These are phyloP conservation scores for Fusarium cicatricum DNA, from an alignment of 2,329 filamentous ascomycete genomes.

Conservation along the genomic window DNA sequence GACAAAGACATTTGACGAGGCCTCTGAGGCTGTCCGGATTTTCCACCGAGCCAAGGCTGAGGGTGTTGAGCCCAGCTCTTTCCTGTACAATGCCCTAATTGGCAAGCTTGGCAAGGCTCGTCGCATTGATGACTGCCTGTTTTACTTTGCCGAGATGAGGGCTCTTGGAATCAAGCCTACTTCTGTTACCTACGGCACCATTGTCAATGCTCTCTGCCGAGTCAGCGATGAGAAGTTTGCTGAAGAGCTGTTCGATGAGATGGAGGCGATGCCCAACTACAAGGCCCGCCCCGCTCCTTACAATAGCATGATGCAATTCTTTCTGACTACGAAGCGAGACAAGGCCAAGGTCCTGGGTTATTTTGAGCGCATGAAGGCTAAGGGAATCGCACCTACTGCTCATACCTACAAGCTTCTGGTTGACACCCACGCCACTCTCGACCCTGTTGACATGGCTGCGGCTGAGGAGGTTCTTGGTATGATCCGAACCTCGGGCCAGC, in stretches of 20 bases:
- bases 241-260: conserved; percentile 97
- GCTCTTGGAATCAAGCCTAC: conserved; percentile 91
- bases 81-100: conserved; percentile 97
- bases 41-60: conserved; percentile 94
- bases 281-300: conserved; percentile 97
- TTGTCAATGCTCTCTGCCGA: conserved; percentile 96
- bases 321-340: conserved; percentile 96
- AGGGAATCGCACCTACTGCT: conserved; percentile 87
- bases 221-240: conserved; percentile 98
- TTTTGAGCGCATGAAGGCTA: conserved; percentile 91
- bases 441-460: conserved; percentile 87
- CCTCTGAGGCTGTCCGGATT: conserved; percentile 95
- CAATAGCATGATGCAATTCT: conserved; percentile 99
- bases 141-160: conserved; percentile 99
- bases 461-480: conserved; percentile 83
- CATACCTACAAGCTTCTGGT: conserved; percentile 98
- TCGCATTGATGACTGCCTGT: conserved; percentile 96
- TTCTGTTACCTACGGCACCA: conserved; percentile 96
- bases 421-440: conserved; percentile 92
- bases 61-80: conserved; percentile 94
- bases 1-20: conserved; percentile 97
- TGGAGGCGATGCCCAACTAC: conserved; percentile 99
- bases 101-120: conserved; percentile 98
- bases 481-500: conserved; percentile 77
- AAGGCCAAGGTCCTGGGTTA: conserved; percentile 92